Base-by-base conservation (phyloP, 1,139 yeast genomes). In the Taiozyma onychis region DNA sequence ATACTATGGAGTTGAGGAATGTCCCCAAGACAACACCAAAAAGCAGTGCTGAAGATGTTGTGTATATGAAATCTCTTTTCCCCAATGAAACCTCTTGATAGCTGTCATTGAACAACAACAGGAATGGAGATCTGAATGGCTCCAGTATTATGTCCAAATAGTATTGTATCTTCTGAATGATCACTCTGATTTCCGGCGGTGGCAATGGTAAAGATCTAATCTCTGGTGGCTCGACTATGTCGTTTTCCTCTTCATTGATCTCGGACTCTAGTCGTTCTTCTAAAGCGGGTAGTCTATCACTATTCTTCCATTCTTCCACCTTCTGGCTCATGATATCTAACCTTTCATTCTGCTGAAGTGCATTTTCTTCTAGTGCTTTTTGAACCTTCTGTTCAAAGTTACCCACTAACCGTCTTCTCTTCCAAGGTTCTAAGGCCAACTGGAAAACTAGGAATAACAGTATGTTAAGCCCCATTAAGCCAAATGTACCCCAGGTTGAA, bases 401-500 rank as follows among this genome's bases (percentile, higher is more conserved):
- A 6, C 80, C 81, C 18, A 91, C 96, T 56, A 93, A 70, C 51
- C 93, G 73, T 50, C 80, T 74, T 55, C 99, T 73, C 64, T 91
- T 93, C 95, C 97, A 89, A 0, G 99, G 99, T 69, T 95, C 99
- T 46, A 95, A 81, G 0, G 90, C 75, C 58, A 93, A 73, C 53
- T 95, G 97, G 14, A 95, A 95, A 4, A 88, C 72, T 6, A 90
- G 62, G 59, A 95, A 90, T 42, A 95, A 68, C 18, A 87, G 54
- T 22, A 93, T 77, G 68, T 95, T 95, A 57, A 90, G 77, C 1
- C 91, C 95, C 96, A 90, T 90, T 47, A 95, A 75, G 1, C 85
- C 73, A 78, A 95, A 83, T 0, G 99, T 93, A 1, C 98, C 99
- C 96, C 97, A 95, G 0, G 99, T 91, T 10, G 97, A 88, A 3